Evolutionary conservation across 2,329 filamentous ascomycete species (phyloP), one percentile per base, ranked within the genome.

Genomic region (Phyllosticta citrichinensis): DNA sequence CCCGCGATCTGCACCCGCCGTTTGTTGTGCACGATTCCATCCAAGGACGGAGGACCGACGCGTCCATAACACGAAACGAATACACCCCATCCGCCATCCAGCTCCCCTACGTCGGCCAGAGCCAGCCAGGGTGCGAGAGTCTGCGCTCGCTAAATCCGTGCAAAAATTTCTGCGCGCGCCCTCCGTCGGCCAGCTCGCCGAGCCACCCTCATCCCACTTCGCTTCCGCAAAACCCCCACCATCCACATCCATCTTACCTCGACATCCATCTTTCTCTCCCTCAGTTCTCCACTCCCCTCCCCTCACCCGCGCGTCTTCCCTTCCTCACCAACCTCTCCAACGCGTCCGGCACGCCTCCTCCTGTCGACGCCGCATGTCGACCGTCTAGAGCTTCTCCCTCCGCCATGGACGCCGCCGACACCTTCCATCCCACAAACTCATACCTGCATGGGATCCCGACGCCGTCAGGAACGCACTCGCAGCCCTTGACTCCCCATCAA

Each of bases 401-500:
- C 60, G 60, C 55, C 61, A 62, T 62, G 61, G 61, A 62, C 40
- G 40, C 40, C 40, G 40, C 40, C 61, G 61, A 62, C 55, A 56
- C 56, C 30, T 62, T 62, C 47, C 61, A 59, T 47, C 51, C 33
- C 27, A 52, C 52, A 52, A 19, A 56, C 47, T 54, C 55, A 55
- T 62, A 62, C 33, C 51, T 62, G 55, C 60, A 62, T 62, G 60
- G 60, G 40, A 58, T 62, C 20, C 52, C 60, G 20, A 59, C 61
- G 56, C 53, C 61, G n/a, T 58, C 61, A 50, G 61, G 61, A 35
- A 56, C 56, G 40, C 61, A 58, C 11, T 58, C 61, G 35, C 61
- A 62, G 61, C 61, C 61, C 51, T 56, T 62, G 56, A 62, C 56
- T 24, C 56, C 61, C 47, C 61, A 62, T 50, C 61, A 62, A 24